A percentile compares a stretch with the other conserved stretches of the same genome.
These are phyloP conservation scores for Tetracladium setigerum DNA, from an alignment of 495 filamentous ascomycete species.

Conservation along the genomic window DNA sequence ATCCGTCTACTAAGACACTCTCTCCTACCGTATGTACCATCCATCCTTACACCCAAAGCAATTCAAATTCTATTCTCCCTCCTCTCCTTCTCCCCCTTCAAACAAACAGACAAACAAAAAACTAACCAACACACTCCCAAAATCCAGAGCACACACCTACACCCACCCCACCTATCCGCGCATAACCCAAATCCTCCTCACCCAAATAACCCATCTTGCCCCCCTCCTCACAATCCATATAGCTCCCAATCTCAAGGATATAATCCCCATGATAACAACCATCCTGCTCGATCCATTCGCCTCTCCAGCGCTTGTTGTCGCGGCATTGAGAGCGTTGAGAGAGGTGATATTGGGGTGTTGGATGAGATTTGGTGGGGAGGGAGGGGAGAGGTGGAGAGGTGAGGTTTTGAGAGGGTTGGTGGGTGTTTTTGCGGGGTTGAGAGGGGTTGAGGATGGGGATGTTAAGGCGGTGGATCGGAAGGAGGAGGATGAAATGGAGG, in stretches of 20 bases:
- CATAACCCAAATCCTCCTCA: conserved; percentile 51
- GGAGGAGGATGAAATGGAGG: conserved; percentile 18
- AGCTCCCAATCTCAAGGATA: conserved; percentile 67
- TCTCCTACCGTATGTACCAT: conserved; percentile 8
- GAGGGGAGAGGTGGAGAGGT: conserved; percentile 40
- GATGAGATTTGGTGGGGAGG: conserved; percentile 50
- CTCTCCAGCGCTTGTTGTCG: conserved; percentile 43
- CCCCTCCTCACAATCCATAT: conserved; percentile 56
- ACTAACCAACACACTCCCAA: not conserved
- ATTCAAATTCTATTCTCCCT: too few species aligned
- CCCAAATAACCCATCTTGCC: conserved; percentile 44
- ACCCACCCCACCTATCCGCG: conserved; percentile 40
- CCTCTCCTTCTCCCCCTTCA: too few species aligned
- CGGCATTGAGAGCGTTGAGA: conserved; percentile 46
- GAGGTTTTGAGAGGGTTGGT: conserved; percentile 59
- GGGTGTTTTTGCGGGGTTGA: conserved; percentile 58
- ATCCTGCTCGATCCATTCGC: conserved; percentile 67
- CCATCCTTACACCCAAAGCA: too few species aligned
- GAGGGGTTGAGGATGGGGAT: conserved; percentile 23
- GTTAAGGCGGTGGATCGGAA: conserved; percentile 9
- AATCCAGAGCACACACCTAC: conserved; percentile 43
- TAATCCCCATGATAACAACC: conserved; percentile 59
- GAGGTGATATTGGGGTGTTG: conserved; percentile 61
- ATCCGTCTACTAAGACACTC: too few species aligned
- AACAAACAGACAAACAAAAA: too few species aligned